Evolutionary conservation across 495 filamentous ascomycete species (phyloP).

Genomic region (Recurvomyces mirabilis): DNA sequence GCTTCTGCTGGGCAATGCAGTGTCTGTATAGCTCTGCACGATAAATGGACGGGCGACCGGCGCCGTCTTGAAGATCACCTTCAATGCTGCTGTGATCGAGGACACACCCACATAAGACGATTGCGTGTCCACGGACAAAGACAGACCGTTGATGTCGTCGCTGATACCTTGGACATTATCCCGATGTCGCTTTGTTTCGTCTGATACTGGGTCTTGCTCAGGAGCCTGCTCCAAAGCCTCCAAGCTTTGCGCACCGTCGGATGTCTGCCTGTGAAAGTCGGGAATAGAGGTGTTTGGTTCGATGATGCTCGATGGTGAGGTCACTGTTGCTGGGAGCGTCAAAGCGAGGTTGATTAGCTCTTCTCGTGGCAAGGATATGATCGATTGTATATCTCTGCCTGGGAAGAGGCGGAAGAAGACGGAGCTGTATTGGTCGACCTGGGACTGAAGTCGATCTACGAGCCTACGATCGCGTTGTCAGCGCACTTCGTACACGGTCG

Average conservation of each 20-base stretch:
- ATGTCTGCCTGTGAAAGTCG: conserved; percentile 3
- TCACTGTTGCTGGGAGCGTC: conserved; percentile 21
- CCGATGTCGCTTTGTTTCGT: conserved; percentile 25
- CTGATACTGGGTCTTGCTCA: conserved; percentile 24
- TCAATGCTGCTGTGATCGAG: conserved; percentile 67
- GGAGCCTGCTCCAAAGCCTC: conserved; percentile 32
- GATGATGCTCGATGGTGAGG: conserved; percentile 35
- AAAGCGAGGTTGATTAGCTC: conserved; percentile 39
- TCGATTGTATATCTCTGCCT: conserved; percentile 34
- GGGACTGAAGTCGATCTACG: conserved; percentile 26
- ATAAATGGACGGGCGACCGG: conserved; percentile 52
- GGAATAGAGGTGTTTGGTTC: conserved; percentile 15
- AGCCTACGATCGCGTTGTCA: conserved; percentile 14
- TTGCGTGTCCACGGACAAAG: conserved; percentile 57
- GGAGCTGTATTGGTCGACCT: conserved; percentile 23
- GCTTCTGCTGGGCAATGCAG: conserved; percentile 25
- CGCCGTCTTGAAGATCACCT: conserved; percentile 68
- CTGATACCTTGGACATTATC: conserved; percentile 50
- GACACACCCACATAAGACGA: conserved; percentile 74
- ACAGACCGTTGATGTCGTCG: conserved; percentile 72
- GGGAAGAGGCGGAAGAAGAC: conserved; percentile 39
- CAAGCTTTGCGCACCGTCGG: conserved; percentile 30
- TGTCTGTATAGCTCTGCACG: conserved; percentile 31
- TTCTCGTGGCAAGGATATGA: conserved; percentile 38
- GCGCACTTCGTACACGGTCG: not conserved